These are phyloP conservation scores for Exophiala sp. DNA, from an alignment of 2,329 filamentous ascomycete genomes.

Conservation along the genomic window DNA sequence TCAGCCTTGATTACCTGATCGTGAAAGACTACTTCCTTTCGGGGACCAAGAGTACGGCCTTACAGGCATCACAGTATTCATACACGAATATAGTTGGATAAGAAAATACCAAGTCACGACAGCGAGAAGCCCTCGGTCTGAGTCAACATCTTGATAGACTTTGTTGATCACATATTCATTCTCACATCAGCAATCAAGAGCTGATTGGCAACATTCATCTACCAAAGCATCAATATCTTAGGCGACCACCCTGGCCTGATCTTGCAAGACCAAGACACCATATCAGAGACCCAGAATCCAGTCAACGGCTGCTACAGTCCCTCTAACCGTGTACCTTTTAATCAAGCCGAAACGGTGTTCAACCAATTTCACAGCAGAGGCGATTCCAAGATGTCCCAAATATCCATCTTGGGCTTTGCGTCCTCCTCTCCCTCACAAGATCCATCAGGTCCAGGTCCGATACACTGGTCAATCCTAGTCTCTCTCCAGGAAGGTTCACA, in stretches of 20 bases:
- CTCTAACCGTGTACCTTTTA: too few relatives aligned
- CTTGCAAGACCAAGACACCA: neutral
- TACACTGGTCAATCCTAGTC: slow-evolving; percentile 21
- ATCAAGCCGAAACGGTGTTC: neutral
- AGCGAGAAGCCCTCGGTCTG: too few relatives aligned
- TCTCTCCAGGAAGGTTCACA: slow-evolving; percentile 1
- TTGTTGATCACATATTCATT: neutral
- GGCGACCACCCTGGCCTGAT: neutral
- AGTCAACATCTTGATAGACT: neutral
- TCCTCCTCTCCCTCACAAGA: neutral
- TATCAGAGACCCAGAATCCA: too few relatives aligned
- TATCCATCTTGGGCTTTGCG: slow-evolving; percentile 17
- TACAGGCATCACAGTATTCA: too few relatives aligned
- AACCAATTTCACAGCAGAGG: neutral
- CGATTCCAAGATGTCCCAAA: slow-evolving; percentile 14
- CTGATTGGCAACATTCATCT: too few relatives aligned
- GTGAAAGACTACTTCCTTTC: too few relatives aligned
- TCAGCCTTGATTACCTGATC: too few relatives aligned
- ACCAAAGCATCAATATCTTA: too few relatives aligned
- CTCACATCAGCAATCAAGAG: neutral
- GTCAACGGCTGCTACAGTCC: too few relatives aligned
- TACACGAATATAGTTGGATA: too few relatives aligned
- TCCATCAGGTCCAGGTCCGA: neutral
- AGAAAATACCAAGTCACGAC: too few relatives aligned
- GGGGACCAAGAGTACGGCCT: too few relatives aligned